Evolutionary conservation across 768 basidiomycete species (phyloP).

Genomic region (Collybiopsis luxurians): DNA sequence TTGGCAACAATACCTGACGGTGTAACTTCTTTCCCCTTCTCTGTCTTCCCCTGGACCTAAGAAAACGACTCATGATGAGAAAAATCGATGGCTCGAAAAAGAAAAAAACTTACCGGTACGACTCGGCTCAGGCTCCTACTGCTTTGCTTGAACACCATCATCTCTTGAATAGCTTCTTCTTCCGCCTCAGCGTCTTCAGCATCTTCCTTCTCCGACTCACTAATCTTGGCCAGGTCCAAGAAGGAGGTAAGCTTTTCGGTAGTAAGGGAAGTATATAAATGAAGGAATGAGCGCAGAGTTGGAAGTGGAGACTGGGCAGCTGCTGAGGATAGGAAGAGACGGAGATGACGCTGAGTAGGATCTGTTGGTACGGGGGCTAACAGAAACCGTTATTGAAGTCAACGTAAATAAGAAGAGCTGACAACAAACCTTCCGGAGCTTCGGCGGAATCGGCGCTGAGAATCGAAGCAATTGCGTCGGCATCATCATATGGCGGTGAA

Average conservation of each 20-base stretch:
- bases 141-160: slow-evolving; percentile 94
- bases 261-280: slow-evolving; percentile 92
- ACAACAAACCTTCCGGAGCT: slow-evolving; percentile 20
- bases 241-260: slow-evolving; percentile 90
- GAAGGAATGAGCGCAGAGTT: slow-evolving; percentile 87
- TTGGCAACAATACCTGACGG: slow-evolving; percentile 10
- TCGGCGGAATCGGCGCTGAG: slow-evolving; percentile 36
- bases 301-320: slow-evolving; percentile 73
- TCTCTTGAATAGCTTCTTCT: slow-evolving; percentile 92
- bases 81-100: neutral
- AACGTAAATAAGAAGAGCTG: neutral
- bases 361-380: slow-evolving; percentile 44
- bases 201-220: neutral
- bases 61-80: slow-evolving; percentile 20
- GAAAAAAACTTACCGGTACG: slow-evolving; percentile 32
- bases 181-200: slow-evolving; percentile 53
- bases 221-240: slow-evolving; percentile 38
- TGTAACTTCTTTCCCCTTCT: slow-evolving; percentile 18
- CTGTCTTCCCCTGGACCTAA: slow-evolving; percentile 26
- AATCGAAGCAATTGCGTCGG: slow-evolving; percentile 53
- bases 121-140: slow-evolving; percentile 76
- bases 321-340: slow-evolving; percentile 82
- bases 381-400: neutral
- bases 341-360: slow-evolving; percentile 80
- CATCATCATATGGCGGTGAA: slow-evolving; percentile 90